phyloP scores from a whole-genome alignment of 257 asterid species.

The Avicennia marina region DNA sequence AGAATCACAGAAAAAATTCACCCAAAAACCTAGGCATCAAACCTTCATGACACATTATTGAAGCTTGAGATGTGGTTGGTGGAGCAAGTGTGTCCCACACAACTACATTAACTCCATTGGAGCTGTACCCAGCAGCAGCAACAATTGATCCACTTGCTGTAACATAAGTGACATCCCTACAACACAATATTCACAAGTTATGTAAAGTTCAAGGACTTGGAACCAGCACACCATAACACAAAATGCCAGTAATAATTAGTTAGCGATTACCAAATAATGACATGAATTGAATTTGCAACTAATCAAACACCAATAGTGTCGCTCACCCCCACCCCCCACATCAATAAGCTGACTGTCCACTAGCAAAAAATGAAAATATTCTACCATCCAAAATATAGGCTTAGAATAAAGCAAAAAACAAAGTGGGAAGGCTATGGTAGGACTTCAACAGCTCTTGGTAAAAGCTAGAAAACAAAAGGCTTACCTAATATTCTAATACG shows the following conservation, averaged over 20 bases:
- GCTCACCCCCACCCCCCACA: too few species aligned
- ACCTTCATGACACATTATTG: constrained; percentile 99
- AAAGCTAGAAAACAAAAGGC: too few species aligned
- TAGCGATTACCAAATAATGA: constrained; percentile 2
- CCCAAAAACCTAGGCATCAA: constrained; percentile 22
- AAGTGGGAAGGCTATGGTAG: too few species aligned
- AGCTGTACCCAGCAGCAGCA: constrained; percentile 95
- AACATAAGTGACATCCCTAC: constrained; percentile 89
- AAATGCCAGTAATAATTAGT: constrained; percentile 12
- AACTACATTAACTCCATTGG: constrained; percentile 87
- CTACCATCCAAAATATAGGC: too few species aligned
- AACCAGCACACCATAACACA: constrained; percentile 1
- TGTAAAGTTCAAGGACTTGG: neutral
- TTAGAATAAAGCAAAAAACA: too few species aligned
- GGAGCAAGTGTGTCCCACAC: constrained; percentile 99
- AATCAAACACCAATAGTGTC: constrained; percentile 4
- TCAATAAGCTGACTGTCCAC: too few species aligned
- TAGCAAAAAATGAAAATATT: too few species aligned
- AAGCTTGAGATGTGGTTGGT: constrained; percentile 82
- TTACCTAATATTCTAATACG: too few species aligned
- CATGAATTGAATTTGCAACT: constrained; percentile 7
- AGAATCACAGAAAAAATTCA: constrained; percentile 6
- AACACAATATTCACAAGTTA: constrained; percentile 20
- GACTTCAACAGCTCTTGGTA: too few species aligned
- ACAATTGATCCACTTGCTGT: constrained; percentile 91